These are phyloP conservation scores for Trichophyton benhamiae DNA, from an alignment of 2,329 filamentous ascomycete species.

Conservation along the genomic window DNA sequence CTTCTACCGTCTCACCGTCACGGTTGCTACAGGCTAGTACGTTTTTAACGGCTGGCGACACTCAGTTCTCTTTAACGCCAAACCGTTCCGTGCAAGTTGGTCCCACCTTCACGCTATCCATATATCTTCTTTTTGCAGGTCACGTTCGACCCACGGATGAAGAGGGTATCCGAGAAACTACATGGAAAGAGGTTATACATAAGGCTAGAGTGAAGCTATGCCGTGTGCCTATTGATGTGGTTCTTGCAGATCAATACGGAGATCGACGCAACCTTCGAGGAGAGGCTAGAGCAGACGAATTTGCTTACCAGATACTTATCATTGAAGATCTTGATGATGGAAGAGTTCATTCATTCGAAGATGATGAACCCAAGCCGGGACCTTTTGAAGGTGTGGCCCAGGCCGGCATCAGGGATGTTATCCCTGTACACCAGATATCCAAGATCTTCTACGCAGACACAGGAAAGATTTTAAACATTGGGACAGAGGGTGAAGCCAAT, in stretches of 20 bases:
- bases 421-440: conserved; percentile 63
- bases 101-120: conserved; percentile 68
- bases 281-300: conserved; percentile 47
- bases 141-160: conserved; percentile 51
- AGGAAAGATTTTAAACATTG: conserved; percentile 77
- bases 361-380: conserved; percentile 43
- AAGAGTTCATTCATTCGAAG: conserved; percentile 54
- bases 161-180: conserved; percentile 50
- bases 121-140: conserved; percentile 90
- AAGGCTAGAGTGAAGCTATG: conserved; percentile 76
- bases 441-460: conserved; percentile 93
- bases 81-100: conserved; percentile 65
- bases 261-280: conserved; percentile 19
- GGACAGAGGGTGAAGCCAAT: conserved; percentile 53
- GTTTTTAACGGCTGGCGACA: conserved; percentile 75
- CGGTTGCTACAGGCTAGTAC: conserved; percentile 85
- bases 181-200: conserved; percentile 95
- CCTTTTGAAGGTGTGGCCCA: conserved; percentile 48
- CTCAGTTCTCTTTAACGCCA: conserved; percentile 58
- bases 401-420: conserved; percentile 53
- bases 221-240: conserved; percentile 50
- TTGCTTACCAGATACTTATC: conserved; percentile 68
- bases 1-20: conserved; percentile 76
- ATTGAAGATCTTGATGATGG: conserved; percentile 70
- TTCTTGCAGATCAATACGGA: conserved; percentile 20